Conservation (phyloP, 306 rosid species). For the Trichosanthes truncata region DNA sequence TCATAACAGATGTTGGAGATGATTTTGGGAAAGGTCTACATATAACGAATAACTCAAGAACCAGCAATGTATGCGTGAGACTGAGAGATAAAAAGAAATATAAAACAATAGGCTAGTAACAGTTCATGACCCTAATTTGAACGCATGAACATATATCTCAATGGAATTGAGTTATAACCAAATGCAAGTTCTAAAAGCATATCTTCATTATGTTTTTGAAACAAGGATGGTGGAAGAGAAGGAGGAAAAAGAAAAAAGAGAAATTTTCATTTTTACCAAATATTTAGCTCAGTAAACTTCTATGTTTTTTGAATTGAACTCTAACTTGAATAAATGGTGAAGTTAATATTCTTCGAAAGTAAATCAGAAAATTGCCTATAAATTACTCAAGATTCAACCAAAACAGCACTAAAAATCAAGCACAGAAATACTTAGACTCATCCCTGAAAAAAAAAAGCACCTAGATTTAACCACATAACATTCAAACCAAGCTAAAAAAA, state of each 20-base stretch:
- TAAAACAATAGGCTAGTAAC: neutral
- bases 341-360: neutral
- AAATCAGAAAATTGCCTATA: neutral
- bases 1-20: neutral
- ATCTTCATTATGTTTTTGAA: neutral
- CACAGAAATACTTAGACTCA: neutral
- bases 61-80: neutral
- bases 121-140: neutral
- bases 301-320: neutral
- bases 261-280: neutral
- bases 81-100: neutral
- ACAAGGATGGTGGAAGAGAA: neutral
- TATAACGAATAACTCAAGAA: neutral
- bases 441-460: neutral
- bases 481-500: neutral
- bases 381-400: neutral
- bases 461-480: neutral
- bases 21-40: neutral
- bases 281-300: neutral
- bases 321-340: neutral
- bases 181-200: neutral
- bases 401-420: neutral
- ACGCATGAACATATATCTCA: neutral
- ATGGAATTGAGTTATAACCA: neutral
- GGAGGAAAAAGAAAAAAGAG: neutral